A percentile compares a stretch with the other conserved stretches of the same genome.
These are phyloP conservation scores for Barnettozyma populi DNA, from an alignment of 805 yeast species.

Conservation along the genomic window DNA sequence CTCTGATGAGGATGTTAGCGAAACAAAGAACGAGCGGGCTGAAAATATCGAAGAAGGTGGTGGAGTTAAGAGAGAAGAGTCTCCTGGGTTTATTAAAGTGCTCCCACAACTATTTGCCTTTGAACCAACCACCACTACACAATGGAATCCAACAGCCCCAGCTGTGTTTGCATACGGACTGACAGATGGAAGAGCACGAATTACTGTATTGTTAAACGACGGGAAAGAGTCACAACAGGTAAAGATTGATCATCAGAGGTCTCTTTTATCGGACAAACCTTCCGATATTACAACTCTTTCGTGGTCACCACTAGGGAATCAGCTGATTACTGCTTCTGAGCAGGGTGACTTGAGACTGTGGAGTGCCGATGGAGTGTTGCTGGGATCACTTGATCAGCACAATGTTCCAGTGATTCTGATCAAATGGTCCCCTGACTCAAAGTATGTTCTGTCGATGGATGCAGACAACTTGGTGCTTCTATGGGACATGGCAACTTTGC, in stretches of 20 bases:
- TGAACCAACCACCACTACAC: constrained; percentile 40
- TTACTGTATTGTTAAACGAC: constrained; percentile 32
- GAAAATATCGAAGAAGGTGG: background rate
- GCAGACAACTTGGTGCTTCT: constrained; percentile 45
- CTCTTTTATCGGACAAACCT: constrained; percentile 5
- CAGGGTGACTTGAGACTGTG: constrained; percentile 78
- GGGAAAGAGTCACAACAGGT: constrained; percentile 14
- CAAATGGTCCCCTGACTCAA: constrained; percentile 56
- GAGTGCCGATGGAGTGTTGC: constrained; percentile 63
- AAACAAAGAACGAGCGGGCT: constrained; percentile 2
- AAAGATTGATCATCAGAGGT: constrained; percentile 29
- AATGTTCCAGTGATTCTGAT: constrained; percentile 49
- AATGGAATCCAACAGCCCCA: constrained; percentile 51
- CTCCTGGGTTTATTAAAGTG: constrained; percentile 29
- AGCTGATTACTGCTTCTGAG: constrained; percentile 57
- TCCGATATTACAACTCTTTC: constrained; percentile 32
- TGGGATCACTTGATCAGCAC: constrained; percentile 49
- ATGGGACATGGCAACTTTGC: constrained; percentile 62
- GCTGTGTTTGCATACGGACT: constrained; percentile 51
- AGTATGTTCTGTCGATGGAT: constrained; percentile 56
- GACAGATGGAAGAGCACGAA: constrained; percentile 41
- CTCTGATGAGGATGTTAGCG: constrained; percentile 6
- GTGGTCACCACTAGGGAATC: constrained; percentile 67
- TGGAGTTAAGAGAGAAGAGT: constrained; percentile 6
- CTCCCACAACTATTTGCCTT: constrained; percentile 35